Base-by-base conservation (phyloP, 192 early-diverging fungal species). In the Coemansia sp. region DNA sequence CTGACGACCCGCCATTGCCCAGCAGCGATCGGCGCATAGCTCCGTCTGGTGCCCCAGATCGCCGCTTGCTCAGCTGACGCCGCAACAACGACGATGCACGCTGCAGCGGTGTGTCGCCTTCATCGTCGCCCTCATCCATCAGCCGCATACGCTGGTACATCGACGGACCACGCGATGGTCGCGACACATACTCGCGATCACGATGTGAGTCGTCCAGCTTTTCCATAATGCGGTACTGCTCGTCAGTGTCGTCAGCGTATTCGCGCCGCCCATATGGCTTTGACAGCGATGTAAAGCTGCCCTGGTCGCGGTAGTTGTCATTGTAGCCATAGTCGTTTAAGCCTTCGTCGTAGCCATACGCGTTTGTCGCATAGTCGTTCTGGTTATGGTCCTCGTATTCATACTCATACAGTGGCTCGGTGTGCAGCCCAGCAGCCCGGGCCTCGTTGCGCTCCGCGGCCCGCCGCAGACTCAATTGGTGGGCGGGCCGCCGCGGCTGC, bases 131-230 rank as follows among this genome's bases (percentile, higher is more conserved):
- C 10, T 75, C 78, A 35, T 81, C 66, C 62, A 65, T 71, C 54
- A 81, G 64, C 60, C 74, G 78, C 73, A 75, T 75, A 8, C 78
- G 68, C 69, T 81, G 78, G 59, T 81, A 81, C 63, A 68, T 66
- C 20, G 78, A 75, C 23, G 78, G 78, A 0, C 78, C 78, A 16
- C 72, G 68, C 23, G 78, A 81, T 19, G 78, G 78, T 57, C 54
- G 59, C 20, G 78, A 74, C 53, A 68, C 78, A 18, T 65, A 63
- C 45, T 81, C 73, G 55, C 73, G 73, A 52, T 81, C 73, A 54
- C 62, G 29, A 24, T 75, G 73, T 26, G 78, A 43, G 57, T 81
- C 78, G 58, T 81, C 78, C 35, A 81, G 58, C 63, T 74, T 52
- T 32, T 75, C 78, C 68, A 81, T 68, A 20, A 81, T 67, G 37